Base-by-base conservation (phyloP, 129 eudicot species). In the Flaveria robusta region DNA sequence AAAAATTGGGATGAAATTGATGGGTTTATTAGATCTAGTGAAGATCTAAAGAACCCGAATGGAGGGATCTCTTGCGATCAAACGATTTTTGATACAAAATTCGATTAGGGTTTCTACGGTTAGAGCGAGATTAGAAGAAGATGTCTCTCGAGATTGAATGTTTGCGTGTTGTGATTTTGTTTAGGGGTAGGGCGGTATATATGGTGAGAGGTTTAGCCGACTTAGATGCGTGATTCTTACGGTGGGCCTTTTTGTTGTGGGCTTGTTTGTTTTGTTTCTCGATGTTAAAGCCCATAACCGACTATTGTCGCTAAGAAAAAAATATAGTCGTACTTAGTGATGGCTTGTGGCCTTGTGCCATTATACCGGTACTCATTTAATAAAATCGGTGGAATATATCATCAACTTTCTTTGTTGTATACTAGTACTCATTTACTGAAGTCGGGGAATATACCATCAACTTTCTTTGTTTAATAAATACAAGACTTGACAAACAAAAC, bases 81-180 rank as follows among this genome's bases (percentile, higher is more conserved):
- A 23, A 54, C 15, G 14, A 9, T 18, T 31, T 74, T 24, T 73
- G 14, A 29, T 56, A 67, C 68, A 20, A 55, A 74, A 20, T 43
- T 74, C 43, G 56, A 62, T 75, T 74, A 79, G 84, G 84, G 81
- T 79, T 83, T 83, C 79, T 65, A 23, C 31, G 39, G 64, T 46
- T 56, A 60, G 79, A 71, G 66, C 50, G 19, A 7, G 49, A n/a
- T n/a, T n/a, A n/a, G n/a, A 41, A 47, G 39, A 34, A 34, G 39
- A 34, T 34, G 7, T 31, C 39, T 34, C 1, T 34, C 23, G 22
- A 41, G 58, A 72, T 43, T 3, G 71, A 68, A 68, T 39, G 56
- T 41, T 66, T 74, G 75, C 71, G 74, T 70, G 66, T 26, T 49
- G 68, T 4, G 10, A 41, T 50, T 39, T 34, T 14, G 16, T 34